Conservation (phyloP, 441 rosid genomes). For the Syzygium malaccense region DNA sequence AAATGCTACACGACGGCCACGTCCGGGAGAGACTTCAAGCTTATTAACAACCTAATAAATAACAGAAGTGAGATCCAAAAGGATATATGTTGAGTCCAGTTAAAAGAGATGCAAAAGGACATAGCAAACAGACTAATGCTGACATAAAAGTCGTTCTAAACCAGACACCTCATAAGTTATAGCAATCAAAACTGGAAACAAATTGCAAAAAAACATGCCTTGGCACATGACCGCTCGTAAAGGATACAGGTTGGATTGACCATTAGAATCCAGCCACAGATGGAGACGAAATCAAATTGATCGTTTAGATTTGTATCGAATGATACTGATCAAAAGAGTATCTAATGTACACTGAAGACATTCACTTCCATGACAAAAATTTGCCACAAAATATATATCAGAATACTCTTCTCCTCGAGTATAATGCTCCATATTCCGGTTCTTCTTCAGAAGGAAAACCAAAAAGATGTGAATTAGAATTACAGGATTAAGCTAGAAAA, state of each 20-base stretch:
- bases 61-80: not conserved
- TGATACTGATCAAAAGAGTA: not conserved
- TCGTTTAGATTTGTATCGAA: not conserved
- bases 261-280: not conserved
- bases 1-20: constrained; percentile 62
- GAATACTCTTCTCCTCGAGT: too few relatives aligned
- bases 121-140: not conserved
- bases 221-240: constrained; percentile 76
- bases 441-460: too few relatives aligned
- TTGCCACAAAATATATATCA: too few relatives aligned
- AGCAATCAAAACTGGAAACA: not conserved
- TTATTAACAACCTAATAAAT: constrained; percentile 54
- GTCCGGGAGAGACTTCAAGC: constrained; percentile 76
- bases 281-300: not conserved
- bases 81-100: not conserved
- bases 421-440: too few relatives aligned
- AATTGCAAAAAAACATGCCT: constrained; percentile 23
- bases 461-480: too few relatives aligned
- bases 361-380: too few relatives aligned
- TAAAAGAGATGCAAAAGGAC: not conserved
- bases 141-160: too few relatives aligned
- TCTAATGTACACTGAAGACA: too few relatives aligned
- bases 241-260: constrained; percentile 59
- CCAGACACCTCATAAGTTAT: not conserved
- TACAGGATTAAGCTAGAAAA: too few relatives aligned